Conservation (phyloP, 129 eudicot genomes). For the Helianthus tuberosus region DNA sequence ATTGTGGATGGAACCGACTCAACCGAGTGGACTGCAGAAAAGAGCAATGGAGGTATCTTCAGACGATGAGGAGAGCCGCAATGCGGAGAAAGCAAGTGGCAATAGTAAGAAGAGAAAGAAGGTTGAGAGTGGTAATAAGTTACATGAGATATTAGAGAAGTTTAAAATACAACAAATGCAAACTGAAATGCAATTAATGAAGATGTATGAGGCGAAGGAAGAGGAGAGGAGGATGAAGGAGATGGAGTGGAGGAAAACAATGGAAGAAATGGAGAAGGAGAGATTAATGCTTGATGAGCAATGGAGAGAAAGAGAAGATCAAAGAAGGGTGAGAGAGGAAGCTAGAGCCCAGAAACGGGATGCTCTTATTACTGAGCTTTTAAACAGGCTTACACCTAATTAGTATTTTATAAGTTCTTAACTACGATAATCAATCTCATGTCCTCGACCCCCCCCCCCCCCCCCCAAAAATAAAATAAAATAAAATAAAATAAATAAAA, state of each 20-base stretch:
- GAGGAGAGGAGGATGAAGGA: conserved; percentile 72
- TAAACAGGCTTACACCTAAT: conserved; percentile 59
- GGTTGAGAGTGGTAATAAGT: not conserved
- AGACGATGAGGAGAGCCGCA: conserved; percentile 69
- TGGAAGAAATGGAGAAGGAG: conserved; percentile 75
- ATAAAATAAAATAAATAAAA: too few species aligned
- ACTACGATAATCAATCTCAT: too few species aligned
- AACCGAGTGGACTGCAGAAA: conserved; percentile 58
- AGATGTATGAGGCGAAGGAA: conserved; percentile 61
- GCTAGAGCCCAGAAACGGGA: conserved; percentile 73
- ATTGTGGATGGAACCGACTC: conserved; percentile 84
- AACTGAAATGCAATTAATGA: conserved; percentile 68
- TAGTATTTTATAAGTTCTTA: too few species aligned
- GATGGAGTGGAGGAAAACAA: conserved; percentile 76
- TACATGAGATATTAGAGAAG: conserved; percentile 70
- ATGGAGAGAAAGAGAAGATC: conserved; percentile 77
- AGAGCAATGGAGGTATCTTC: conserved; percentile 48
- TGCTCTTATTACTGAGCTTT: conserved; percentile 62
- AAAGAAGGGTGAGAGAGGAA: conserved; percentile 68
- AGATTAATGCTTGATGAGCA: conserved; percentile 62
- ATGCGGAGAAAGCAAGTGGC: conserved; percentile 37
- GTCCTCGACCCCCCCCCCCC: too few species aligned
- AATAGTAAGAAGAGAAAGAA: conserved; percentile 41
- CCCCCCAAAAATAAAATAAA: too few species aligned
- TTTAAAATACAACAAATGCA: conserved; percentile 70